phyloP scores from a whole-genome alignment of 192 early-diverging fungal genomes.

The Coemansia interrupta region DNA sequence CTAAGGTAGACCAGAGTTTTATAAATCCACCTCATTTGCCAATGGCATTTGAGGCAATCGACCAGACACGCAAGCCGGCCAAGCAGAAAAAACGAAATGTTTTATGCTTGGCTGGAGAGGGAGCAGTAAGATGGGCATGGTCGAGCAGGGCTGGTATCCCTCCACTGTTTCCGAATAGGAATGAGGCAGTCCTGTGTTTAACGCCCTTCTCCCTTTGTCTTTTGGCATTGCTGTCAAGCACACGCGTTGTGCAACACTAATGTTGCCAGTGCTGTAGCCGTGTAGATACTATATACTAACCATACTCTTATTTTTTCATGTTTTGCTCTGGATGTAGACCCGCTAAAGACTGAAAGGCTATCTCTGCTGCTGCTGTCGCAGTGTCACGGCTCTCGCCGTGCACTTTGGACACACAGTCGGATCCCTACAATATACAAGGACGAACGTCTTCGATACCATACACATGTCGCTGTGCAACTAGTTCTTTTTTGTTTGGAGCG shows the following conservation, averaged over 20 bases:
- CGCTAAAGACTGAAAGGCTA: conserved; percentile 16
- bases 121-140: not conserved
- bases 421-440: conserved; percentile 1
- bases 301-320: not conserved
- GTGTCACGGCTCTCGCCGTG: not conserved
- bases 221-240: not conserved
- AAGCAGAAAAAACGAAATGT: not conserved
- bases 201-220: conserved; percentile 1
- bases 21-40: conserved; percentile 1
- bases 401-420: not conserved
- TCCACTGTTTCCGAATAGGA: conserved; percentile 30
- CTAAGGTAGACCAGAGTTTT: conserved; percentile 69
- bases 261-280: not conserved
- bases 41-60: not conserved
- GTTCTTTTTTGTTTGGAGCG: conserved; percentile 10
- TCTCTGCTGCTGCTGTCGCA: not conserved
- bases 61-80: not conserved
- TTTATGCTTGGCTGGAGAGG: not conserved
- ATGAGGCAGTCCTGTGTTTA: conserved; percentile 17
- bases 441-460: not conserved
- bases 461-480: not conserved
- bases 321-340: conserved; percentile 8
- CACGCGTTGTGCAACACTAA: not conserved
- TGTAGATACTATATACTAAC: not conserved
- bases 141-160: conserved; percentile 26